Evolutionary conservation across 306 rosid genomes (phyloP).

Genomic region (Cajanus cajan): DNA sequence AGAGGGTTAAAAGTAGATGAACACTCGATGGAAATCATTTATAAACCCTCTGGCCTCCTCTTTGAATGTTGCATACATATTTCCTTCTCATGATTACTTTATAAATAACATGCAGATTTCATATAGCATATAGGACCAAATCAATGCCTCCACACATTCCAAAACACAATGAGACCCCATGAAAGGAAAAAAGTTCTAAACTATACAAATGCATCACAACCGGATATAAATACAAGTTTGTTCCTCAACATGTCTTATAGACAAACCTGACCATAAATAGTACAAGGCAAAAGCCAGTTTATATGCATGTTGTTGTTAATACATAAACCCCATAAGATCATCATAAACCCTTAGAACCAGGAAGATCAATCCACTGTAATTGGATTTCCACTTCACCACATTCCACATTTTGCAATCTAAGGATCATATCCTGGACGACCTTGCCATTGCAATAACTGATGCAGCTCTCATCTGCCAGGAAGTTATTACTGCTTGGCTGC

Average conservation of each 20-base stretch:
- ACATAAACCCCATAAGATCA: constrained; percentile 4
- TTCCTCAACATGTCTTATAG: constrained; percentile 3
- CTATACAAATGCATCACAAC: constrained; percentile 19
- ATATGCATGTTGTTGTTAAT: constrained; percentile 4
- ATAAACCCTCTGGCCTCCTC: no score
- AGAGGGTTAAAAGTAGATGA: no score
- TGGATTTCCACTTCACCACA: constrained; percentile 88
- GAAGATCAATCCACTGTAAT: constrained; percentile 90
- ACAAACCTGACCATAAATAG: not conserved
- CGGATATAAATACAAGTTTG: constrained; percentile 7
- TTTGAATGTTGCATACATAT: no score
- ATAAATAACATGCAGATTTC: not conserved
- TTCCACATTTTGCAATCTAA: constrained; percentile 82
- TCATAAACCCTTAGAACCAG: constrained; percentile 63
- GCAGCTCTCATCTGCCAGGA: constrained; percentile 75
- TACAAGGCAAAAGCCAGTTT: not conserved
- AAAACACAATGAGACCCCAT: not conserved
- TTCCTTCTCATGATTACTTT: no score
- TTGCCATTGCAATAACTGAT: constrained; percentile 54
- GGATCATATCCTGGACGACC: constrained; percentile 72
- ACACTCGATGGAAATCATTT: no score
- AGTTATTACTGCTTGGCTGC: constrained; percentile 64
- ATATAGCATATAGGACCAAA: not conserved
- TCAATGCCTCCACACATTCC: not conserved
- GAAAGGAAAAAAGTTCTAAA: not conserved